A percentile compares a stretch with the other conserved stretches of the same genome.
These are phyloP conservation scores for Phytophthora tentaculata DNA, from an alignment of 352 stramenopile species.

Conservation along the genomic window DNA sequence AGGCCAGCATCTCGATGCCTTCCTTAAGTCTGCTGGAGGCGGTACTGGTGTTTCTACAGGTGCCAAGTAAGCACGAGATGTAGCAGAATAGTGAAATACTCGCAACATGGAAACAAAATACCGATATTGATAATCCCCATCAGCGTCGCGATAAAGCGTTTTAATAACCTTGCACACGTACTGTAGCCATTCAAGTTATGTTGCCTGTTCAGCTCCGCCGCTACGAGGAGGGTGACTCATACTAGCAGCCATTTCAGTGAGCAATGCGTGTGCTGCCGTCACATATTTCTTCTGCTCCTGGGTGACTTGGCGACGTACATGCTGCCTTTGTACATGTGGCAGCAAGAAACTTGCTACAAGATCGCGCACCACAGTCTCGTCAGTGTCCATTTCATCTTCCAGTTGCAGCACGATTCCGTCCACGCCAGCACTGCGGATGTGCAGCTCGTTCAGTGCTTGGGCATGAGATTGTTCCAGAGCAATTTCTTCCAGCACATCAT, in stretches of 20 bases:
- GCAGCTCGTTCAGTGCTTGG: slow-evolving; percentile 58
- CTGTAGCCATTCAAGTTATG: slow-evolving; percentile 1
- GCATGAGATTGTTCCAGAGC: slow-evolving; percentile 54
- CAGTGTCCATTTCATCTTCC: slow-evolving; percentile 51
- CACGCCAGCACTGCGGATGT: slow-evolving; percentile 52
- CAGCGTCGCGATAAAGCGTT: too few species aligned
- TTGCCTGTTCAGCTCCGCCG: slow-evolving; percentile 7
- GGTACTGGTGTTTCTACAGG: slow-evolving; percentile 32
- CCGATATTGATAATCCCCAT: not conserved
- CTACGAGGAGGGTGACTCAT: slow-evolving; percentile 21
- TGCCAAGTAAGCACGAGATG: slow-evolving; percentile 17
- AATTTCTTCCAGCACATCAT: slow-evolving; percentile 69
- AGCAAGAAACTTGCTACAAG: slow-evolving; percentile 85
- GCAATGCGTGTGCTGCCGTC: slow-evolving; percentile 60
- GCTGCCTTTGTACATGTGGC: slow-evolving; percentile 73
- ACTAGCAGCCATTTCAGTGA: slow-evolving; percentile 47
- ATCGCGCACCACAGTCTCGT: slow-evolving; percentile 75
- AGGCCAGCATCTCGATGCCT: slow-evolving; percentile 94
- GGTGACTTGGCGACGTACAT: slow-evolving; percentile 61
- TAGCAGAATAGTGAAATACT: slow-evolving; percentile 1
- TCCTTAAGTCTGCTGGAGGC: slow-evolving; percentile 90
- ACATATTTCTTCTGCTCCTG: slow-evolving; percentile 75
- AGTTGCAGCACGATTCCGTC: slow-evolving; percentile 60
- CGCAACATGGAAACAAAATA: slow-evolving; percentile 8
- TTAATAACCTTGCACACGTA: too few species aligned